Conservation (phyloP, 2,329 filamentous ascomycete species). For the Botrytis porri region DNA sequence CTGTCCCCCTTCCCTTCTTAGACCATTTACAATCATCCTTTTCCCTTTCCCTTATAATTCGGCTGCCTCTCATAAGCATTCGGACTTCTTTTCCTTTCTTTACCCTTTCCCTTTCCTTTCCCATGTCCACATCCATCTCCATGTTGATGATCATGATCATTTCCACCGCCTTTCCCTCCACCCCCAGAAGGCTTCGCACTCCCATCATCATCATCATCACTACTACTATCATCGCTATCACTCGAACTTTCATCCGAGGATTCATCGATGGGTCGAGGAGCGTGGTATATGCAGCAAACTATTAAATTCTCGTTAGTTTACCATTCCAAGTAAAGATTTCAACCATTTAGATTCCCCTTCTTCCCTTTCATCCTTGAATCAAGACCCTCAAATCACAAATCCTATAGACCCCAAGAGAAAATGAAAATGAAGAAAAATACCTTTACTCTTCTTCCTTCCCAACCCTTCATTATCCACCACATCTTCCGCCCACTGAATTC, state of each 20-base stretch:
- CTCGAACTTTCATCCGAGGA: slow-evolving; percentile 67
- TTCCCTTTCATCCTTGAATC: not conserved
- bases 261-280: slow-evolving; percentile 75
- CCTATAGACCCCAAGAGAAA: not conserved
- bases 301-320: not conserved
- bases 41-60: slow-evolving; percentile 45
- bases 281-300: slow-evolving; percentile 99
- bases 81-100: slow-evolving; percentile 58
- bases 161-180: slow-evolving; percentile 30
- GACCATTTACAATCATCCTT: not conserved
- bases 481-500: slow-evolving; percentile 88
- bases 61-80: slow-evolving; percentile 81
- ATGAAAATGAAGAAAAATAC: slow-evolving; percentile 45
- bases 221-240: slow-evolving; percentile 53
- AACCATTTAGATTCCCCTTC: not conserved
- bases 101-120: slow-evolving; percentile 38
- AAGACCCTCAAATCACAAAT: not conserved
- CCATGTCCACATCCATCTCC: slow-evolving; percentile 34
- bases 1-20: not conserved
- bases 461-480: slow-evolving; percentile 95
- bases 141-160: slow-evolving; percentile 26
- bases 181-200: slow-evolving; percentile 40
- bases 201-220: slow-evolving; percentile 43
- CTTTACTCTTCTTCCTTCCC: slow-evolving; percentile 92
- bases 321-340: not conserved